Base-by-base conservation (phyloP, 495 filamentous ascomycete genomes). In the Pseudevernia furfuracea region DNA sequence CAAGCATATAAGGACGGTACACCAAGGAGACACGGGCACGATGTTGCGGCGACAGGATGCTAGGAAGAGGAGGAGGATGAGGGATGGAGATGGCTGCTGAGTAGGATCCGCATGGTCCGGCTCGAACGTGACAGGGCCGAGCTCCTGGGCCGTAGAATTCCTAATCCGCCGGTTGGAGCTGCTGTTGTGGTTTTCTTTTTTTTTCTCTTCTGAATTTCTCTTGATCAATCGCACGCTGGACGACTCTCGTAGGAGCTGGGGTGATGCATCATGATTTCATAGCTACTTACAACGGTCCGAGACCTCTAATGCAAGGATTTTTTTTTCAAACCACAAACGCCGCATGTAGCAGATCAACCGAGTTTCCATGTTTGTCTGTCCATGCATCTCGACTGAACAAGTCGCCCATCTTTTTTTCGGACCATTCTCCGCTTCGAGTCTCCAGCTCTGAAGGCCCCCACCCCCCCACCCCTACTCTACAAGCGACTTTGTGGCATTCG, bases 1-100 rank as follows among this genome's bases (percentile, higher is more conserved):
- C 1, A 63, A 59, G 61, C 66, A 67, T 49, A 15, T 63, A 9
- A n/a, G 60, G 23, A 56, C 34, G 6, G 23, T 30, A 39, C 65
- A 66, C 52, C 10, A n/a, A 28, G 48, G 4, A 1, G 30, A 34
- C n/a, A 34, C 8, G 28, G 19, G 52, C 36, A 17, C 30, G 0
- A 21, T 4, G 3, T 30, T 55, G 30, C 11, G 6, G 10, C 21
- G 52, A 34, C 25, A 8, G 52, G 52, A 17, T 10, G 17, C 52
- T 55, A 21, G 15, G 30, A 55, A 34, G 30, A 55, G 52, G 52
- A 55, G 52, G 30, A 34, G 52, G 52, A 55, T 28, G 30, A 34
- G 52, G 30, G 28, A 21, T 21, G 7, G 11, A 0, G 30, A 55
- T 15, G 30, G 30, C 1, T 55, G 28, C 7, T 1, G 52, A n/a